These are phyloP conservation scores for Penicillium hordei DNA, from an alignment of 2,329 filamentous ascomycete genomes.

Conservation along the genomic window DNA sequence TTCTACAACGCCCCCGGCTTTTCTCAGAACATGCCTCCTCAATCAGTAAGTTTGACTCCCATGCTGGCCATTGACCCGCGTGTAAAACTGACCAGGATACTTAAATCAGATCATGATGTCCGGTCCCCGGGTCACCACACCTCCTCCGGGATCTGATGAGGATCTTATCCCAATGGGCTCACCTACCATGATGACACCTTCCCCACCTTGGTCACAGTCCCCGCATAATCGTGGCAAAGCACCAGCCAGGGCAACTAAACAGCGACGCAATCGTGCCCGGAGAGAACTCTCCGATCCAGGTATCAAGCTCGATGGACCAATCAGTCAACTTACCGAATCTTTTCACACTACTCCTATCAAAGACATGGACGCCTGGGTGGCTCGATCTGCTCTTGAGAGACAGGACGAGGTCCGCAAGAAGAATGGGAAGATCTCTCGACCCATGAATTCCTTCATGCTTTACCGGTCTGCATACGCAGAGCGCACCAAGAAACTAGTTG, in stretches of 20 bases:
- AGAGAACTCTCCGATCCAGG: constrained; percentile 12
- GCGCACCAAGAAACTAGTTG: constrained; percentile 75
- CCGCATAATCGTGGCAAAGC: constrained; percentile 12
- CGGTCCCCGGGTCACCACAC: constrained; percentile 24
- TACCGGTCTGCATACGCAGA: constrained; percentile 93
- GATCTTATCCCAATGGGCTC: constrained; percentile 7
- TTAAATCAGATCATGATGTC: constrained; percentile 20
- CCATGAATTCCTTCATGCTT: constrained; percentile 98
- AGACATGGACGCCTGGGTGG: constrained; percentile 79
- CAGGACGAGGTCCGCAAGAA: constrained; percentile 65
- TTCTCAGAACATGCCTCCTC: constrained; percentile 19
- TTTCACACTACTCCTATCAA: constrained; percentile 59
- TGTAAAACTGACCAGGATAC: background rate
- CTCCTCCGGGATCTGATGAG: constrained; percentile 26
- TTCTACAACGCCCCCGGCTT: constrained; percentile 14
- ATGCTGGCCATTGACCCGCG: background rate
- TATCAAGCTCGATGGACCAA: constrained; percentile 19
- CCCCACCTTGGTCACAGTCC: background rate
- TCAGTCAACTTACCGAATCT: constrained; percentile 35
- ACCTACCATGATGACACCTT: constrained; percentile 1
- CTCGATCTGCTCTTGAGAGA: constrained; percentile 66
- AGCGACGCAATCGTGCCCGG: constrained; percentile 11
- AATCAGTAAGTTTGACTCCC: constrained; percentile 21
- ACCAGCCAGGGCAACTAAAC: constrained; percentile 8
- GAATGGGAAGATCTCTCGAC: constrained; percentile 77